Evolutionary conservation across 352 stramenopile genomes (phyloP).

Genomic region (Phytophthora hybrid): DNA sequence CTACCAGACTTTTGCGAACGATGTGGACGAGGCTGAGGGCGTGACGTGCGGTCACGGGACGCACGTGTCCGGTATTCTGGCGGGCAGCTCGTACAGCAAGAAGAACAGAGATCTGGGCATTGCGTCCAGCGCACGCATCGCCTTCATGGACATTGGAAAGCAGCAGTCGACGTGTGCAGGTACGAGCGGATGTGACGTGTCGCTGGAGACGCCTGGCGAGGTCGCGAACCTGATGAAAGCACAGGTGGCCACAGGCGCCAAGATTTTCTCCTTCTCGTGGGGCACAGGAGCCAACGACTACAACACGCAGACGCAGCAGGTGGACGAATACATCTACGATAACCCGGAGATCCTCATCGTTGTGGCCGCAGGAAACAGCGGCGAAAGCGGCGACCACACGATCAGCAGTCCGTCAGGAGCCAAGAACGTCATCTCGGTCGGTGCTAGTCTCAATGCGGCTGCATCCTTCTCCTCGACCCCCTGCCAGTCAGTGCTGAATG

Average conservation of each 20-base stretch:
- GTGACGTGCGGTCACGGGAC: conserved; percentile 87
- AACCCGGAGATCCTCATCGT: conserved; percentile 84
- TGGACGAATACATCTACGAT: conserved; percentile 82
- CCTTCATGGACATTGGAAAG: conserved; percentile 91
- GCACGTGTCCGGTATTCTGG: conserved; percentile 86
- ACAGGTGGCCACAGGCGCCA: conserved; percentile 60
- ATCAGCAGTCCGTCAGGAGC: conserved; percentile 75
- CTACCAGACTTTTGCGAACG: conserved; percentile 83
- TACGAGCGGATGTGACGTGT: conserved; percentile 48
- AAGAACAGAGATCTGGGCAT: conserved; percentile 65
- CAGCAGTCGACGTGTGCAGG: conserved; percentile 49
- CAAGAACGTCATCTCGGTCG: conserved; percentile 90
- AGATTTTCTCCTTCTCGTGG: conserved; percentile 81
- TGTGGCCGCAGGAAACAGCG: conserved; percentile 85
- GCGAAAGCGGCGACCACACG: conserved; percentile 60
- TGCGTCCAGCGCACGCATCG: conserved; percentile 80
- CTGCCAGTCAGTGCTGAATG: conserved; percentile 63
- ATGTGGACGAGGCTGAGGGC: conserved; percentile 67
- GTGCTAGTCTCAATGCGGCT: conserved; percentile 67
- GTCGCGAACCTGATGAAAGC: conserved; percentile 62
- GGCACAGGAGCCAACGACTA: conserved; percentile 70
- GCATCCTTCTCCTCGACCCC: conserved; percentile 58
- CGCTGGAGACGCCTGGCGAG: conserved; percentile 56
- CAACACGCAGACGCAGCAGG: conserved; percentile 60
- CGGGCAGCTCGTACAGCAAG: conserved; percentile 62